Percentiles rank a stretch among this genome's conserved stretches.
phyloP scores from a whole-genome alignment of 768 basidiomycete genomes.

The Mycena capillaripes region DNA sequence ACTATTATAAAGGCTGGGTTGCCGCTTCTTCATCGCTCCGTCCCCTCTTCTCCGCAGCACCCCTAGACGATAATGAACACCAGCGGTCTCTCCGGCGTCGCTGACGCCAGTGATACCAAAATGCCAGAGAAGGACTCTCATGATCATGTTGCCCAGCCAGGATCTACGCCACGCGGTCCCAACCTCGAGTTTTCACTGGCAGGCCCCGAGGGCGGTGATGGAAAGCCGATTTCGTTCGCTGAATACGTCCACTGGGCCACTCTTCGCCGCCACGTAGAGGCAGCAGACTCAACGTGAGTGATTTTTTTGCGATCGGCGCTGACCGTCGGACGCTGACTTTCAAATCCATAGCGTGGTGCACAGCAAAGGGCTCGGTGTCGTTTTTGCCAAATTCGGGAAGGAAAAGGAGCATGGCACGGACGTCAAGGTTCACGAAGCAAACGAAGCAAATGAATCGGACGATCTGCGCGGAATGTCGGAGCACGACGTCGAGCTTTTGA shows the following conservation, averaged over 20 bases:
- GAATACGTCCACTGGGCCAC: constrained; percentile 21
- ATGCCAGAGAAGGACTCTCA: constrained; percentile 19
- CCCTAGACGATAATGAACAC: constrained; percentile 15
- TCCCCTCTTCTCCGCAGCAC: constrained; percentile 8
- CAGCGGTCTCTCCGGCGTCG: constrained; percentile 20
- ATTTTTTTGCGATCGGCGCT: constrained; percentile 10
- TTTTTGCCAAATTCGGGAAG: constrained; percentile 11
- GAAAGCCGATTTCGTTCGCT: constrained; percentile 21
- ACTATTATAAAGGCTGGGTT: constrained; percentile 11
- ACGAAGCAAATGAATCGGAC: constrained; percentile 18
- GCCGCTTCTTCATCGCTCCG: constrained; percentile 5
- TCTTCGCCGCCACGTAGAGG: constrained; percentile 12
- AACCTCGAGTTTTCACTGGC: constrained; percentile 13
- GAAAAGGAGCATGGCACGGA: constrained; percentile 13
- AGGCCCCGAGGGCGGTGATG: constrained; percentile 16
- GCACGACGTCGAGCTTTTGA: constrained; percentile 20
- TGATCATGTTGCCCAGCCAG: constrained; percentile 18
- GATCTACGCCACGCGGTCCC: constrained; percentile 7
- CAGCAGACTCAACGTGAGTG: constrained; percentile 9
- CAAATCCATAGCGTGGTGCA: constrained; percentile 16
- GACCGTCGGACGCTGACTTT: constrained; percentile 13
- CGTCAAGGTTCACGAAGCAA: neutral
- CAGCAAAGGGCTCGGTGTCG: constrained; percentile 20
- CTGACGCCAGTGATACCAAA: constrained; percentile 12
- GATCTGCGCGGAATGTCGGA: constrained; percentile 17